phyloP scores from a whole-genome alignment of 2,329 filamentous ascomycete genomes.

The Metarhizium anisopliae region DNA sequence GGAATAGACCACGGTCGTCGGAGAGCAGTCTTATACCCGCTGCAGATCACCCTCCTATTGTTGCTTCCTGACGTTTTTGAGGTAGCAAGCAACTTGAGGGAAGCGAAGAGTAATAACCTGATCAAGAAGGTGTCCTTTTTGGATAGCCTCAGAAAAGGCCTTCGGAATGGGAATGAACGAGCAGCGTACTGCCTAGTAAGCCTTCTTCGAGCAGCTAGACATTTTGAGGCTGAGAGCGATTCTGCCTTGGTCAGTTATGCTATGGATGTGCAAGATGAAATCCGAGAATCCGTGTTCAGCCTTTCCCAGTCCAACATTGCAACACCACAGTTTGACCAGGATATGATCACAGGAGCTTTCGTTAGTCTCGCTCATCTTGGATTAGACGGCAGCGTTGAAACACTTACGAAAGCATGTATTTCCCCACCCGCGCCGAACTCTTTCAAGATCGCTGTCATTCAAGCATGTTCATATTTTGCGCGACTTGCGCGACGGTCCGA shows the following conservation, averaged over 20 bases:
- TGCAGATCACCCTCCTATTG: conserved; percentile 54
- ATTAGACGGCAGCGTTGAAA: conserved; percentile 48
- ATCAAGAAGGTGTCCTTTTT: conserved; percentile 59
- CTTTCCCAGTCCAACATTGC: conserved; percentile 38
- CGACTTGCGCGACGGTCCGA: conserved; percentile 45
- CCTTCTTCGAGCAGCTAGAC: conserved; percentile 52
- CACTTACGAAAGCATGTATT: conserved; percentile 48
- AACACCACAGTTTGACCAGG: conserved; percentile 46
- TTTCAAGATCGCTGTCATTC: conserved; percentile 55
- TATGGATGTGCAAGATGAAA: conserved; percentile 60
- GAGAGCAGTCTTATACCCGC: conserved; percentile 47
- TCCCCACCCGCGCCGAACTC: conserved; percentile 44
- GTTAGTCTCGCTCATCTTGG: conserved; percentile 55
- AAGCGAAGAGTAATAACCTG: conserved; percentile 52
- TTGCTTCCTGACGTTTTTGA: conserved; percentile 62
- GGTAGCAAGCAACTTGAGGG: conserved; percentile 57
- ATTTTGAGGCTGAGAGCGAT: conserved; percentile 56
- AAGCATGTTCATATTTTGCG: conserved; percentile 55
- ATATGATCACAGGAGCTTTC: conserved; percentile 58
- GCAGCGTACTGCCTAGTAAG: conserved; percentile 58
- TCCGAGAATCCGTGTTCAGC: conserved; percentile 56
- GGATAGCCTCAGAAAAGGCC: conserved; percentile 51
- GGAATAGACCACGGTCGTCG: conserved; percentile 49
- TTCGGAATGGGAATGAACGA: conserved; percentile 56
- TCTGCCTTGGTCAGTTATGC: conserved; percentile 57